These are phyloP conservation scores for Solanum megistacrolobum DNA, from an alignment of 257 asterid genomes.

Conservation along the genomic window DNA sequence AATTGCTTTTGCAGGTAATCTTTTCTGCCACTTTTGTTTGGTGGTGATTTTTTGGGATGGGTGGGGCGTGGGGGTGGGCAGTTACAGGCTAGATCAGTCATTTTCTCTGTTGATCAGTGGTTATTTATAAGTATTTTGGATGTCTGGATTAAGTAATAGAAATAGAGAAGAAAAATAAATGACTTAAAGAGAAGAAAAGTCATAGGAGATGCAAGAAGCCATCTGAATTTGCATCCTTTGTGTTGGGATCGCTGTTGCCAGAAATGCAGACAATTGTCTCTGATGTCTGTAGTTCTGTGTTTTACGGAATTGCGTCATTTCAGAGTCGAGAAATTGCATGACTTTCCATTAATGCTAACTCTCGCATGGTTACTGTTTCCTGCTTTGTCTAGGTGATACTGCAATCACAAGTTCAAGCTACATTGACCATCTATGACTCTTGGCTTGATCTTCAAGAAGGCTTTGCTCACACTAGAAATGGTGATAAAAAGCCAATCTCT, in stretches of 20 bases:
- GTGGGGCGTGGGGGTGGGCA: background rate
- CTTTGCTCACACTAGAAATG: conserved; percentile 67
- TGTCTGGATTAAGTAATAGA: background rate
- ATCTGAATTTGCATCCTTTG: background rate
- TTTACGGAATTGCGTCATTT: background rate
- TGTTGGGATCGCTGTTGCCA: background rate
- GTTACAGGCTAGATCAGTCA: background rate
- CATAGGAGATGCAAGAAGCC: background rate
- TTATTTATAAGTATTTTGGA: background rate
- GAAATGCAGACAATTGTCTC: background rate
- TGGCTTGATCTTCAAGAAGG: conserved; percentile 95
- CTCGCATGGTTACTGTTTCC: background rate
- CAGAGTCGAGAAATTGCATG: background rate
- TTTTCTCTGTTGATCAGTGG: background rate
- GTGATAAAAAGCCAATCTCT: conserved; percentile 62
- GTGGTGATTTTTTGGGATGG: background rate
- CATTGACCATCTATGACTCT: conserved; percentile 66
- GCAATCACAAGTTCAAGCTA: conserved; percentile 93
- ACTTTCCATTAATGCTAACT: background rate
- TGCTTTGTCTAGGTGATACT: conserved; percentile 51
- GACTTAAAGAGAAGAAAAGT: background rate
- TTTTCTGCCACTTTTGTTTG: background rate
- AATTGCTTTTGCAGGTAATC: conserved; percentile 88
- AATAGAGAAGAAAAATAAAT: background rate
- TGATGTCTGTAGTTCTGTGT: background rate